Evolutionary conservation across 345 rosid species (phyloP).

Genomic region (Capsella bursapastoris): DNA sequence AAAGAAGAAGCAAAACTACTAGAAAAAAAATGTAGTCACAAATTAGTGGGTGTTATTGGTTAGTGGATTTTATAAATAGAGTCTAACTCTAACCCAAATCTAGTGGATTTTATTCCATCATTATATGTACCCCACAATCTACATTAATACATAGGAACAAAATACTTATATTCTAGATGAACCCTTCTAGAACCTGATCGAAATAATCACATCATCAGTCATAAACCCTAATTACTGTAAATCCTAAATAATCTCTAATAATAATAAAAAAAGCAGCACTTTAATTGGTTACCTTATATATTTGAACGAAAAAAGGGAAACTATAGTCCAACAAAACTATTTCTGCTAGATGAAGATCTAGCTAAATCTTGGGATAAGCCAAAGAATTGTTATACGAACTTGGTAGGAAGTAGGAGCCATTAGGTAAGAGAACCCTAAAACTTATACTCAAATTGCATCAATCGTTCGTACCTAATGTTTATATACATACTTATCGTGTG

Average conservation of each 20-base stretch:
- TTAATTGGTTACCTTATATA: neutral
- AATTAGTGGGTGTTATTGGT: too few relatives aligned
- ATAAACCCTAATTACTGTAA: conserved; percentile 12
- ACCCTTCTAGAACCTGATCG: neutral
- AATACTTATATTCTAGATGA: neutral
- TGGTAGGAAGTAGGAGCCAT: conserved; percentile 25
- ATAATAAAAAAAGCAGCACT: neutral
- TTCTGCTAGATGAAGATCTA: neutral
- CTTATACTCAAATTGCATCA: neutral
- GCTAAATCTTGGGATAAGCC: conserved; percentile 10
- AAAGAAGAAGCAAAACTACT: neutral
- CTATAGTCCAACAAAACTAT: neutral
- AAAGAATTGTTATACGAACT: conserved; percentile 17
- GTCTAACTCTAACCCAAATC: too few relatives aligned
- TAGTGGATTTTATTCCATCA: too few relatives aligned
- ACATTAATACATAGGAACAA: too few relatives aligned
- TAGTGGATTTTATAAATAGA: too few relatives aligned
- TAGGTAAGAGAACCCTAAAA: conserved; percentile 35
- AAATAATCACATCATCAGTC: neutral
- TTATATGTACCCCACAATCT: too few relatives aligned
- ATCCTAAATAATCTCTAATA: conserved; percentile 5
- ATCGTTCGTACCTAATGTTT: conserved; percentile 3
- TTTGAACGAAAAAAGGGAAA: neutral
- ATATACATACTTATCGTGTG: conserved; percentile 13
- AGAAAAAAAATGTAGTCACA: neutral